Percentiles rank a stretch among this genome's conserved stretches.
Conservation (phyloP, 2,329 filamentous ascomycete species). For the Geosmithia flava region DNA sequence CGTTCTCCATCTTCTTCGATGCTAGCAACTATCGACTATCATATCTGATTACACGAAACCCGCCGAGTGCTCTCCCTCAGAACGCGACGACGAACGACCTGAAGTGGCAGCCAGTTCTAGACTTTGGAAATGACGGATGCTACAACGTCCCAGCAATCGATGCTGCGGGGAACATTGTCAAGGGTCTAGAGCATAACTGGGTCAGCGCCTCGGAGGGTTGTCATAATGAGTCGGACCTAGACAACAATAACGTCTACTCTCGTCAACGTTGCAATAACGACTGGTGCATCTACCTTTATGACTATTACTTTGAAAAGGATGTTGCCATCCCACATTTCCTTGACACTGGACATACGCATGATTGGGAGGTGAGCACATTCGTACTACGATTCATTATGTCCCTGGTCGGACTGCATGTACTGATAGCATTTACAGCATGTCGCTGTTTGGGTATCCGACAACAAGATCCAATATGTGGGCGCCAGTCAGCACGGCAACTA, state of each 20-base stretch:
- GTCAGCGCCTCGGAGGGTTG: conserved; percentile 15
- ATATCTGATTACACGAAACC: conserved; percentile 1
- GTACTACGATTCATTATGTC: not conserved
- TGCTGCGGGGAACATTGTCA: conserved; percentile 15
- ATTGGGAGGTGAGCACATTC: conserved; percentile 19
- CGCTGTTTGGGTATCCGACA: conserved; percentile 15
- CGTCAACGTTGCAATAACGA: conserved; percentile 27
- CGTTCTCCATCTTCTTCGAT: not conserved
- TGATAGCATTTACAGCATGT: conserved; percentile 5
- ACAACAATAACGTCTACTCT: conserved; percentile 27
- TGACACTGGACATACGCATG: conserved; percentile 21
- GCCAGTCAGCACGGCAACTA: conserved; percentile 19
- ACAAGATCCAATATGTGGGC: conserved; percentile 13
- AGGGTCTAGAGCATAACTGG: conserved; percentile 16
- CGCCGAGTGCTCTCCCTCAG: conserved; percentile 8
- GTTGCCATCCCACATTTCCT: conserved; percentile 6
- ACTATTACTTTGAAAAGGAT: conserved; percentile 32
- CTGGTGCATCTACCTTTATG: conserved; percentile 29
- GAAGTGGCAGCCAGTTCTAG: conserved; percentile 11
- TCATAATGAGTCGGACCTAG: conserved; percentile 18
- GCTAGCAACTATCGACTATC: too few relatives aligned
- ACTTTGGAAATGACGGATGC: conserved; percentile 20
- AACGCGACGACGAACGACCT: conserved; percentile 9
- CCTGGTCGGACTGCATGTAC: not conserved
- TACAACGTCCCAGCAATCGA: conserved; percentile 26